phyloP scores from a whole-genome alignment of 169 alveolate species.

The Plasmodium gallinaceum region DNA sequence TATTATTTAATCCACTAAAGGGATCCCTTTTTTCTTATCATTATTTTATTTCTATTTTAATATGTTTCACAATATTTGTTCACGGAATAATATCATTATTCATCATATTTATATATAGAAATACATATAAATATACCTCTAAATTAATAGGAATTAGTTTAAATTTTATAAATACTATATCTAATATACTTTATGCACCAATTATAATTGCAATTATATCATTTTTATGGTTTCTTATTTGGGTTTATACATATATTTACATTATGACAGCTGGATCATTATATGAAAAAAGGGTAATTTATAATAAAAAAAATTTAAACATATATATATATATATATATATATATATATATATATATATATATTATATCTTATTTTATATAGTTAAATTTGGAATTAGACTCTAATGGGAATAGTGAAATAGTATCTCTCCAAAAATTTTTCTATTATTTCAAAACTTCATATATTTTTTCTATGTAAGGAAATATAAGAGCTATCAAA shows the following conservation, averaged over 20 bases:
- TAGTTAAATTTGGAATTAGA: conserved; percentile 45
- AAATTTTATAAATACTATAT: conserved; percentile 18
- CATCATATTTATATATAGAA: conserved; percentile 38
- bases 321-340: neutral
- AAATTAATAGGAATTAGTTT: conserved; percentile 29
- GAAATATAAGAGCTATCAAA: neutral
- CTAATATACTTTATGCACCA: conserved; percentile 43
- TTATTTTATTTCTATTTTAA: conserved; percentile 29
- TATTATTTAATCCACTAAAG: conserved; percentile 52
- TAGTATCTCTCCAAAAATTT: conserved; percentile 46
- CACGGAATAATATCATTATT: conserved; percentile 40
- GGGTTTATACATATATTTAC: conserved; percentile 19
- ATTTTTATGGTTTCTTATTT: conserved; percentile 20
- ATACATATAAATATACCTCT: conserved; percentile 53
- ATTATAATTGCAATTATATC: conserved; percentile 18
- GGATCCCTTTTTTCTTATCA: conserved; percentile 72
- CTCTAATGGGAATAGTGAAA: conserved; percentile 55
- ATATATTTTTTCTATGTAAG: conserved; percentile 51
- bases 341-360: neutral
- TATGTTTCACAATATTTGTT: conserved; percentile 14
- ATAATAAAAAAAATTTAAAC: neutral
- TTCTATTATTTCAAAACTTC: conserved; percentile 63
- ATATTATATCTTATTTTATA: neutral
- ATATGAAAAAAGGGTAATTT: conserved; percentile 44
- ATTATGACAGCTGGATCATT: conserved; percentile 55